Evolutionary conservation across 2,329 filamentous ascomycete genomes (phyloP), one percentile per base, ranked within the genome.

Genomic region (Calonectria pauciramosa): DNA sequence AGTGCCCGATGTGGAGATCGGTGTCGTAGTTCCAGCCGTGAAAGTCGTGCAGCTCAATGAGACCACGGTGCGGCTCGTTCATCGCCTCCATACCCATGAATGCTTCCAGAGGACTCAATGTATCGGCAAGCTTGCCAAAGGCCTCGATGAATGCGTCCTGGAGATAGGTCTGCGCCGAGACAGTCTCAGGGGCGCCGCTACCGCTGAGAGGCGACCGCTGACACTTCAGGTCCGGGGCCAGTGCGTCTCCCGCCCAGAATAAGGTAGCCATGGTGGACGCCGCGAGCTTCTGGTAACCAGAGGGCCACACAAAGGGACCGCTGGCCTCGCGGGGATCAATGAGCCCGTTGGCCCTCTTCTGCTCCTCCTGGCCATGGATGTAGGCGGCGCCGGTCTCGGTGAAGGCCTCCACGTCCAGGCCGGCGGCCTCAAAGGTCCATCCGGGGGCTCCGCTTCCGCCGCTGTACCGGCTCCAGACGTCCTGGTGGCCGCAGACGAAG

Each of bases 401-500:
- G 70, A 85, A 85, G 10, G 84, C 81, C 60, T 84, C 82, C 36
- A 85, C 80, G 69, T 87, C 84, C 1, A 87, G 82, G 0, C 86
- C 86, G 1, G 83, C 86, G 0, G 85, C 82, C 68, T 85, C 83
- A 73, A 87, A 86, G 0, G 86, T 87, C 86, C 86, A 87, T 10
- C 84, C 82, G 0, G 86, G 86, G 5, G 86, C 86, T 60, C 86
- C 86, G 54, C 85, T 87, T 0, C 86, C 86, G 13, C 86, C 86
- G 36, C 85, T 86, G 71, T 84, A 86, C 7, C 86, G 80, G 59
- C 85, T 86, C 86, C 86, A 87, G 14, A 86, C 85, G 54, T 87
- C 86, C 74, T 87, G 86, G 28, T 87, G 86, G 0, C 84, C 85
- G 72, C 86, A 86, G n/a, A 87, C 69, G 72, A 87, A 87, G 75